Evolutionary conservation across 2,329 filamentous ascomycete species (phyloP), one percentile per base, ranked within the genome.

Genomic region (Claviceps purpurea): DNA sequence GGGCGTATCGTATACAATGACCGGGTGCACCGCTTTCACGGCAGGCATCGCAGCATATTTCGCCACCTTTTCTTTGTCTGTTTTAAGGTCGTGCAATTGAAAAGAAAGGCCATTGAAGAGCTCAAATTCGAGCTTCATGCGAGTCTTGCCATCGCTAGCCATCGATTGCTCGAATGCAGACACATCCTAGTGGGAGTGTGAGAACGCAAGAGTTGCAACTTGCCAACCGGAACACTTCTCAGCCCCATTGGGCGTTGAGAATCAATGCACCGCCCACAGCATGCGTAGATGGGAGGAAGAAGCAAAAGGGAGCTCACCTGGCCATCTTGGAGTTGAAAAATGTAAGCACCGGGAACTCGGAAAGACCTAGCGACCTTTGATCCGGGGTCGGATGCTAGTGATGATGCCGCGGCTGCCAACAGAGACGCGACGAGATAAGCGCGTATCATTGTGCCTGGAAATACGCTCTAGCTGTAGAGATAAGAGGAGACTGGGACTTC

Each of bases 41-140:
- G 65, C 68, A 0, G 72, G 64, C 50, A 75, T 61, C 5, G 60
- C 58, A 1, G 66, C 65, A 52, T 79, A 64, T 56, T 69, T 64
- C 10, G 62, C 60, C 1, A 70, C 70, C 51, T 70, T 64, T 34
- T 70, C 63, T 22, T 73, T 68, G 37, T 73, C 70, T 30, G 66
- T 69, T n/a, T 68, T 62, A 44, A 68, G 49, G 53, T 78, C 68
- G 50, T 73, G 65, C 60, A 79, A 71, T 58, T 76, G 70, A 54
- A 79, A 72, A 1, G 76, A 78, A 2, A 70, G 71, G 50, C 76
- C 76, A 58, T 73, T 75, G 69, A 79, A 79, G 18, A 79, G 65
- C 56, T 70, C 67, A 57, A 69, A 75, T 56, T 74, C 65, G 52
- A 77, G 68, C 52, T 71, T 70, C 69, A 74, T 70, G 51, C 73